These are phyloP conservation scores for Exutisphaerella laricina DNA, from an alignment of 2,329 filamentous ascomycete genomes.

Conservation along the genomic window DNA sequence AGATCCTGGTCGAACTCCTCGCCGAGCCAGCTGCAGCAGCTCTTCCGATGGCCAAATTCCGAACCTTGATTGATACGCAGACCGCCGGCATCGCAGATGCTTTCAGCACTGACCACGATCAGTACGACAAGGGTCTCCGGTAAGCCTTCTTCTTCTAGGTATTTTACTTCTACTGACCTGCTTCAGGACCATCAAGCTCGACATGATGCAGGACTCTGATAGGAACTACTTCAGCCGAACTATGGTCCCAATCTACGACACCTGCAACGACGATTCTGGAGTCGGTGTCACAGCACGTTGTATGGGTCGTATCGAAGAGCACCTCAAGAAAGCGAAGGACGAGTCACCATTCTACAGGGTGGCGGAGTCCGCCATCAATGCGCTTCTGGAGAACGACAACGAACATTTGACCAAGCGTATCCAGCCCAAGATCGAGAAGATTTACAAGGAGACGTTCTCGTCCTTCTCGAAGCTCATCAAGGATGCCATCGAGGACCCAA, in stretches of 20 bases:
- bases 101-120: not conserved
- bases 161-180: not conserved
- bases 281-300: slow-evolving; percentile 2
- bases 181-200: slow-evolving; percentile 10
- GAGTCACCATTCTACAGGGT: not conserved
- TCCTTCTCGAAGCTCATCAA: slow-evolving; percentile 6
- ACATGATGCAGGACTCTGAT: slow-evolving; percentile 4
- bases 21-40: slow-evolving; percentile 1
- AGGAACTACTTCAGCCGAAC: slow-evolving; percentile 8
- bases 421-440: not conserved
- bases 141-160: not conserved
- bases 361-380: not conserved
- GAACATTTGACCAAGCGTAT: not conserved
- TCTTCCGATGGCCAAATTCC: slow-evolving; percentile 6
- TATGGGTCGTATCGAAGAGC: not conserved
- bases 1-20: not conserved
- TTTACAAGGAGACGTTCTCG: not conserved
- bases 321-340: not conserved
- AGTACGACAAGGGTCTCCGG: not conserved
- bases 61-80: slow-evolving; percentile 1
- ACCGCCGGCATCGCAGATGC: slow-evolving; percentile 3
- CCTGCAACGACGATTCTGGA: slow-evolving; percentile 5
- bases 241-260: slow-evolving; percentile 10
- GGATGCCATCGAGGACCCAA: not conserved
- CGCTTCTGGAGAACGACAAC: not conserved